Evolutionary conservation across 352 stramenopile species (phyloP), one percentile per base, ranked within the genome.

Genomic region (Pythium apleroticum): DNA sequence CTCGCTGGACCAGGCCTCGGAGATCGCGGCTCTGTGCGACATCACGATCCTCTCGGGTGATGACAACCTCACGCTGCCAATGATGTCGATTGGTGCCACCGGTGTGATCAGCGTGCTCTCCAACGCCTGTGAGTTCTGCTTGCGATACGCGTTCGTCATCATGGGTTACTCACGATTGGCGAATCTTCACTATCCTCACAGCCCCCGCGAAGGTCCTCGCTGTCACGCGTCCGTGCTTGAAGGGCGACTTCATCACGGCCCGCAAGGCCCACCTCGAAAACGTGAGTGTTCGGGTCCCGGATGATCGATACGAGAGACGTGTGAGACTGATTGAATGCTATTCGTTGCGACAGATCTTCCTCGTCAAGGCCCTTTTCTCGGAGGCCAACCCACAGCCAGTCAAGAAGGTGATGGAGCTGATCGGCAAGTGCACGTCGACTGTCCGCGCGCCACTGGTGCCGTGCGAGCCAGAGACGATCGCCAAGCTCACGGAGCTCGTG

Each of bases 301-400:
- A 41, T 41, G 35, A 41, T 41, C 11, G 15, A 17, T 17, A 7
- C 15, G 11, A 17, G 20, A 28, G 20, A 28, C n/a, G 11, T 28
- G n/a, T 50, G 43, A 28, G 43, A 17, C 43, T 50, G 43, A 50
- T 28, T 6, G 43, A 20, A 28, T 57, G 28, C 4, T 46, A 8
- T 41, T 41, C 45, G 12, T 56, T 50, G 24, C 41, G 56, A n/a
- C 22, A 95, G 88, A 89, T 96, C 72, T 91, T 91, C 65, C 70
- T 97, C 43, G 88, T 97, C 68, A 97, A 97, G 78, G 80, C 84
- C 27, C 86, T 97, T 28, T 97, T 97, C 72, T 88, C 85, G 35
- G 89, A 97, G 61, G 89, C 89, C 49, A 97, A 97, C 75, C 90
- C 90, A 60, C 89, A 97, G 75, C 90, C 90, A n/a, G 75, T 95